These are phyloP conservation scores for Acanthamoeba triangularis DNA, from an alignment of 208 protist species.

Conservation along the genomic window DNA sequence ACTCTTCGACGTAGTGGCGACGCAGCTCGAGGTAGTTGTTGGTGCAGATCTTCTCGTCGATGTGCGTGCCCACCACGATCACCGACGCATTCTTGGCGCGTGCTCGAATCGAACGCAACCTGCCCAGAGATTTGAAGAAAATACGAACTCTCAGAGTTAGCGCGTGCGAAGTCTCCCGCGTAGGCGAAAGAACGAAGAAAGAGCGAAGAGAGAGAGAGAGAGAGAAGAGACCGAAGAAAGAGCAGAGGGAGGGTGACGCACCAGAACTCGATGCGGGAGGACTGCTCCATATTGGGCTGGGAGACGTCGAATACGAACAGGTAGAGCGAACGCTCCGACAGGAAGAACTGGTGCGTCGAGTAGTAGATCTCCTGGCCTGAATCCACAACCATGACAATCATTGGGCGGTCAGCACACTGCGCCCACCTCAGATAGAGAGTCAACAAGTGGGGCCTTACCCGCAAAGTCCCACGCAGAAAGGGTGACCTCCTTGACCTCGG, in stretches of 20 bases:
- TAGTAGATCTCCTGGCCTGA: conserved; percentile 72
- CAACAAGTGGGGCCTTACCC: neutral
- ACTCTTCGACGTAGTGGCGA: conserved; percentile 37
- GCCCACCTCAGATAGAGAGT: neutral
- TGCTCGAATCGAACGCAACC: conserved; percentile 49
- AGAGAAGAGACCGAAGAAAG: too few relatives aligned
- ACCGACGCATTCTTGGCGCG: conserved; percentile 54
- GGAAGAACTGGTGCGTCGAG: conserved; percentile 74
- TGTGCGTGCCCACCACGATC: conserved; percentile 70
- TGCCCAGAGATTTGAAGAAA: neutral
- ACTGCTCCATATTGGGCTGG: conserved; percentile 5
- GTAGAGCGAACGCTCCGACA: conserved; percentile 64
- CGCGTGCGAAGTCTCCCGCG: too few relatives aligned
- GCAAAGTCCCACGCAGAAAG: conserved; percentile 69
- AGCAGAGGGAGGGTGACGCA: neutral
- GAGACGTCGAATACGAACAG: conserved; percentile 67
- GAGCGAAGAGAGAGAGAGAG: neutral
- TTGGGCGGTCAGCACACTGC: neutral
- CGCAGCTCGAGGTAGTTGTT: conserved; percentile 13
- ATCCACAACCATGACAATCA: neutral
- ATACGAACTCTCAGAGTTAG: neutral
- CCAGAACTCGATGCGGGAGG: conserved; percentile 45
- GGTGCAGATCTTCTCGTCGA: conserved; percentile 57
- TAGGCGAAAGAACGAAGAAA: too few relatives aligned
- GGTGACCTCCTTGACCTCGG: conserved; percentile 43